Conservation (phyloP, 768 basidiomycete species). For the Tricholoma furcatifolium region DNA sequence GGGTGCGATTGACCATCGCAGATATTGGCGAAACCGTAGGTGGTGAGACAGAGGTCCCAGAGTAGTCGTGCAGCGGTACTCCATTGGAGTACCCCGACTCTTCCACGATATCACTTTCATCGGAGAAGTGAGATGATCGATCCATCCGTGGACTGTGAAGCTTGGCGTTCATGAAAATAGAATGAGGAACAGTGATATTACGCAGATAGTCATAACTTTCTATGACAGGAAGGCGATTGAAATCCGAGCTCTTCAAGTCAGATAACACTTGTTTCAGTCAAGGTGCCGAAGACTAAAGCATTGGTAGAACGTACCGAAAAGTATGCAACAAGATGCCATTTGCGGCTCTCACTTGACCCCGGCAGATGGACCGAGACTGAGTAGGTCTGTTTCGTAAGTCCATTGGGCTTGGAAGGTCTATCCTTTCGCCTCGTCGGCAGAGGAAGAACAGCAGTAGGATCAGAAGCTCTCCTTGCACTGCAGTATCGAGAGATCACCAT, state of each 20-base stretch:
- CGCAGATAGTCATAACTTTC: conserved; percentile 76
- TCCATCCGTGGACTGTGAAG: conserved; percentile 39
- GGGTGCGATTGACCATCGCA: conserved; percentile 9
- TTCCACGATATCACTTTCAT: conserved; percentile 42
- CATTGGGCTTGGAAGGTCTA: conserved; percentile 73
- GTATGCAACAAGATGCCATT: conserved; percentile 86
- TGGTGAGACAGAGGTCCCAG: conserved; percentile 11
- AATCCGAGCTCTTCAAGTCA: conserved; percentile 58
- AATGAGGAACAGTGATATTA: conserved; percentile 62
- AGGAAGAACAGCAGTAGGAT: conserved; percentile 56
- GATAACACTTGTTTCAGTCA: conserved; percentile 8
- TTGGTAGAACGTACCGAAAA: conserved; percentile 54
- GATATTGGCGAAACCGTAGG: conserved; percentile 18
- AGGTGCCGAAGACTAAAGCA: neutral
- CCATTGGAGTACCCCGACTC: conserved; percentile 23
- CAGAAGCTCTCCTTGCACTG: conserved; percentile 59
- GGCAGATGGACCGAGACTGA: conserved; percentile 72
- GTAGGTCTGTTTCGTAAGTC: conserved; percentile 86
- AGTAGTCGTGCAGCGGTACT: conserved; percentile 19
- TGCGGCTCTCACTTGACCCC: conserved; percentile 53
- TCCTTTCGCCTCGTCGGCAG: conserved; percentile 71
- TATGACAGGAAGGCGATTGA: conserved; percentile 65
- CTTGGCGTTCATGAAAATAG: conserved; percentile 74
- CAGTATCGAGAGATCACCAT: conserved; percentile 10
- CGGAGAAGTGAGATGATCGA: conserved; percentile 43